Conservation (phyloP, 1,284 basidiomycete species). For the Fomitopsis pinicola region DNA sequence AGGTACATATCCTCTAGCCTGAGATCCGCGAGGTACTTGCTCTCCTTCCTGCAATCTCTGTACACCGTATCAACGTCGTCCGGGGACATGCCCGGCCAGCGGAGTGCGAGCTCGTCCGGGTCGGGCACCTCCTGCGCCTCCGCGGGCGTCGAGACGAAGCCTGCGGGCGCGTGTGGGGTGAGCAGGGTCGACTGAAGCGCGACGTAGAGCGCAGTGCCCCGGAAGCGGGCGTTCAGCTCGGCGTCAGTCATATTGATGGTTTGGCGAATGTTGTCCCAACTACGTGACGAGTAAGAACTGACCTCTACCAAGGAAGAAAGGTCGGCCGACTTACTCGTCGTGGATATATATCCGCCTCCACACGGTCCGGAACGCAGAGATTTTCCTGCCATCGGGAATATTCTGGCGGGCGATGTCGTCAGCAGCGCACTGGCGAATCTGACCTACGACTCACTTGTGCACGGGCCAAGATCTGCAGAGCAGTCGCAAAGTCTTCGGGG, state of each 20-base stretch:
- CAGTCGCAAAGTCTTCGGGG: conserved; percentile 60
- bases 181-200: conserved; percentile 50
- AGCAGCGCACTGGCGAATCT: not conserved
- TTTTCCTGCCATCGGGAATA: conserved; percentile 64
- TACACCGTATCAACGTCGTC: conserved; percentile 57
- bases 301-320: not conserved
- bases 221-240: conserved; percentile 62
- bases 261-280: conserved; percentile 68
- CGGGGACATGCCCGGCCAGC: conserved; percentile 65
- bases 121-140: conserved; percentile 53
- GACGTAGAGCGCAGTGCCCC: conserved; percentile 64
- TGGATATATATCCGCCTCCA: conserved; percentile 88
- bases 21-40: conserved; percentile 48
- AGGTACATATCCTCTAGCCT: conserved; percentile 56
- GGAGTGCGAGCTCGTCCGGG: conserved; percentile 52
- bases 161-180: conserved; percentile 38
- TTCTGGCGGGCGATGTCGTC: conserved; percentile 34
- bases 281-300: conserved; percentile 24
- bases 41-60: conserved; percentile 57
- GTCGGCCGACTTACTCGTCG: conserved; percentile 66
- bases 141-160: conserved; percentile 48
- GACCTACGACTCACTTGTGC: conserved; percentile 39
- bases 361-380: conserved; percentile 66
- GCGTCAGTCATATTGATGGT: conserved; percentile 68
- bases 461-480: conserved; percentile 56